Percentiles rank a stretch among this genome's conserved stretches.
phyloP scores from a whole-genome alignment of 83 land plant genomes.

The Picea abies region DNA sequence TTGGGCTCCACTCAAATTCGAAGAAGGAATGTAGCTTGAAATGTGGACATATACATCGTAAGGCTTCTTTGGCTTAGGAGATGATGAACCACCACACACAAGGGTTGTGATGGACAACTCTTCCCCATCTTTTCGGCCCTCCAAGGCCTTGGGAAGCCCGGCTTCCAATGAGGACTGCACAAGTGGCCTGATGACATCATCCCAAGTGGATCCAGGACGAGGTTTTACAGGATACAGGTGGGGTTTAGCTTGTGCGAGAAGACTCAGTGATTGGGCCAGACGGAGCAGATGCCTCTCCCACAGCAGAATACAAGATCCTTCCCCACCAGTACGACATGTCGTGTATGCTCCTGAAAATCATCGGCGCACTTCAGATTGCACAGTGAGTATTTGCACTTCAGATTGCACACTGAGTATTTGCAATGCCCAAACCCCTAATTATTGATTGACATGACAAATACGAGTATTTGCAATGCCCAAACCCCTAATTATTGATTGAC shows the following conservation, averaged over 20 bases:
- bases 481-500: too few relatives aligned
- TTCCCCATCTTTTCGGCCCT: constrained; percentile 24
- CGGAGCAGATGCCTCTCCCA: constrained; percentile 65
- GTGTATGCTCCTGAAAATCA: constrained; percentile 61
- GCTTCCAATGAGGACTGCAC: constrained; percentile 28
- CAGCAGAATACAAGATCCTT: constrained; percentile 37
- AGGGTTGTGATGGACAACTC: constrained; percentile 53
- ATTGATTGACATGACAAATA: too few relatives aligned
- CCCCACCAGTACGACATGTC: constrained; percentile 50
- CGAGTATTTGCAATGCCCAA: not conserved
- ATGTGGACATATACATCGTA: constrained; percentile 66
- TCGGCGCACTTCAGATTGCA: not conserved
- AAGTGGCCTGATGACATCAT: constrained; percentile 6
- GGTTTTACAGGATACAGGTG: constrained; percentile 4
- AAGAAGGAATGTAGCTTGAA: constrained; percentile 44
- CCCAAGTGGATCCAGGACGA: constrained; percentile 17
- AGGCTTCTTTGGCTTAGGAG: not conserved
- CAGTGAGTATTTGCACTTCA: not conserved
- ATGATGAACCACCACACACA: constrained; percentile 30
- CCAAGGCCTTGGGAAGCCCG: constrained; percentile 25
- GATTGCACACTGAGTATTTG: not conserved
- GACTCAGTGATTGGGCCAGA: constrained; percentile 35
- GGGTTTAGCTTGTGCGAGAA: constrained; percentile 19
- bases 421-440: not conserved
- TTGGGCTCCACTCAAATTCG: constrained; percentile 41